phyloP scores from a whole-genome alignment of 2,329 filamentous ascomycete genomes.

The Fusarium coffeatum region DNA sequence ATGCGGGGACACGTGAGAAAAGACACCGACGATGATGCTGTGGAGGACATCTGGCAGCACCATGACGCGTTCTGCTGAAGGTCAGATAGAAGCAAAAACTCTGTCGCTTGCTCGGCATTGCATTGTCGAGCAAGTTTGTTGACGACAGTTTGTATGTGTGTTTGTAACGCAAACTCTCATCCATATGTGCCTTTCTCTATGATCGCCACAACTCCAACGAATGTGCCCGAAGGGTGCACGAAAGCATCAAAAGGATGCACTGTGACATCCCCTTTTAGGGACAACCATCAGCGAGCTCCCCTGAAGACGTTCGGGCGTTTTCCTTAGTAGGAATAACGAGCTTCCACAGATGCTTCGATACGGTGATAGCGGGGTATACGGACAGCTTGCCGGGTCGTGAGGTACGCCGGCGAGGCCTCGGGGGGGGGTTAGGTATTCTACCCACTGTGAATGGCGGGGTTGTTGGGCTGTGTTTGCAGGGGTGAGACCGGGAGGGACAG shows the following conservation, averaged over 20 bases:
- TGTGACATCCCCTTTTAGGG: conserved; percentile 25
- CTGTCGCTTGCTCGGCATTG: conserved; percentile 12
- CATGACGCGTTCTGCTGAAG: conserved; percentile 41
- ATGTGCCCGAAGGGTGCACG: conserved; percentile 15
- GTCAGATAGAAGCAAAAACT: conserved; percentile 28
- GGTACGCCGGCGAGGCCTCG: conserved; percentile 16
- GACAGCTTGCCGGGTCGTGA: conserved; percentile 36
- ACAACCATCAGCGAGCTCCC: conserved; percentile 26
- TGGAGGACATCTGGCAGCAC: conserved; percentile 30
- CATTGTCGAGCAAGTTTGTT: conserved; percentile 17
- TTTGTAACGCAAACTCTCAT: conserved; percentile 27
- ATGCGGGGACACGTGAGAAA: conserved; percentile 48
- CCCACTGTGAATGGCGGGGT: conserved; percentile 41
- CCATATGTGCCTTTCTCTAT: background rate
- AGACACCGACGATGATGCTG: conserved; percentile 41
- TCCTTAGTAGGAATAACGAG: conserved; percentile 43
- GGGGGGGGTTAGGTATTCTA: conserved; percentile 6
- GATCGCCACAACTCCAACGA: conserved; percentile 17
- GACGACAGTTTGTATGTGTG: conserved; percentile 2
- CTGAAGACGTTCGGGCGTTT: conserved; percentile 37
- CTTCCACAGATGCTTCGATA: conserved; percentile 47
- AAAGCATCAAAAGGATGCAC: conserved; percentile 11
- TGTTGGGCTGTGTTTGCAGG: conserved; percentile 39
- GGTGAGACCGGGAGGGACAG: background rate
- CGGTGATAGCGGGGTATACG: conserved; percentile 46